Percentiles rank a stretch among this genome's conserved stretches.
These are phyloP conservation scores for Chrysoporthe deuterocubensis DNA, from an alignment of 2,329 filamentous ascomycete species.

Conservation along the genomic window DNA sequence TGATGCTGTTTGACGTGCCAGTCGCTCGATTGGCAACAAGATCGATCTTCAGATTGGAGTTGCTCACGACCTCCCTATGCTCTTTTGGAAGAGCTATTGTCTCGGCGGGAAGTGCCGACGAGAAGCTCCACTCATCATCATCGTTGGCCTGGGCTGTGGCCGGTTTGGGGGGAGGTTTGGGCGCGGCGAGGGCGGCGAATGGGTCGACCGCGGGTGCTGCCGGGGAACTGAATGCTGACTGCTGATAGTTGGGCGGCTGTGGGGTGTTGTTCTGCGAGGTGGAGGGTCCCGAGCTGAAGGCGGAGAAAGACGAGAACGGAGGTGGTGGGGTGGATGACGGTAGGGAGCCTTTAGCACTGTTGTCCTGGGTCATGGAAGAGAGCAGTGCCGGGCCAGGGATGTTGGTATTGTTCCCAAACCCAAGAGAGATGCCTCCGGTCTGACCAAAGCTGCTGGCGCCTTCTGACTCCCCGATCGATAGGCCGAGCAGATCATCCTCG, in stretches of 20 bases:
- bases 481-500: constrained; percentile 87
- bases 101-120: constrained; percentile 76
- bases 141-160: constrained; percentile 49
- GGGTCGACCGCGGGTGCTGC: constrained; percentile 51
- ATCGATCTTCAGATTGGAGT: constrained; percentile 72
- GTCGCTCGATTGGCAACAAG: constrained; percentile 69
- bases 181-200: constrained; percentile 54
- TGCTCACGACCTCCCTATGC: constrained; percentile 69
- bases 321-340: constrained; percentile 49
- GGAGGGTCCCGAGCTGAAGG: constrained; percentile 56
- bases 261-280: constrained; percentile 58
- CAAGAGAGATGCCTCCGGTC: constrained; percentile 82
- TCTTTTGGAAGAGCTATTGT: constrained; percentile 54
- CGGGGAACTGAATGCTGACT: constrained; percentile 51
- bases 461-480: constrained; percentile 73
- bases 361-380: constrained; percentile 66
- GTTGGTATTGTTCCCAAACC: constrained; percentile 71
- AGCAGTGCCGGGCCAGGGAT: constrained; percentile 68
- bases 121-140: constrained; percentile 94
- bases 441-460: constrained; percentile 62
- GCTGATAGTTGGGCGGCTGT: constrained; percentile 52
- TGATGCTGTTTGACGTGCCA: constrained; percentile 60
- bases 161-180: constrained; percentile 42
- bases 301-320: constrained; percentile 58
- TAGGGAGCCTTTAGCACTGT: constrained; percentile 54